phyloP scores from a whole-genome alignment of 257 asterid species.

The Primulina tabacum region DNA sequence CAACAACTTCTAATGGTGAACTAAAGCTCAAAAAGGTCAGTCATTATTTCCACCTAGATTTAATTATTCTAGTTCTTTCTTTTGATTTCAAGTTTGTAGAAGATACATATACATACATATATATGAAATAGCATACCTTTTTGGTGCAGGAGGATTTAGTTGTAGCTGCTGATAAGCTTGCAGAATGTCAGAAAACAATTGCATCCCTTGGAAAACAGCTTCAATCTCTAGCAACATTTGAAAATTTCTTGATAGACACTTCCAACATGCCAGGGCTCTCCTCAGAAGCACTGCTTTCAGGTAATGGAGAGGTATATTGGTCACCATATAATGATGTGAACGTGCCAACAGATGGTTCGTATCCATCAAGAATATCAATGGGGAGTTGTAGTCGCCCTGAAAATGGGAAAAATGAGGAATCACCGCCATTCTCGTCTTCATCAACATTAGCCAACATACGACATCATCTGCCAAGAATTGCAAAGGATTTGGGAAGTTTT shows the following conservation, averaged over 20 bases:
- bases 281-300: constrained; percentile 30
- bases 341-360: constrained; percentile 29
- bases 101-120: no score
- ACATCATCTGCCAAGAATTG: constrained; percentile 34
- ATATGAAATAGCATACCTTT: background rate
- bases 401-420: constrained; percentile 34
- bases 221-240: constrained; percentile 69
- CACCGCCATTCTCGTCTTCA: constrained; percentile 33
- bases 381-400: constrained; percentile 26
- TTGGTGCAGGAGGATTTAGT: constrained; percentile 60
- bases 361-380: constrained; percentile 25
- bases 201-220: constrained; percentile 84
- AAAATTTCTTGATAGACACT: constrained; percentile 77
- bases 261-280: constrained; percentile 59
- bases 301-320: constrained; percentile 32
- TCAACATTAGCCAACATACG: background rate
- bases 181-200: constrained; percentile 82
- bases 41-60: background rate
- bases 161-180: constrained; percentile 75
- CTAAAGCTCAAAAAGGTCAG: constrained; percentile 62
- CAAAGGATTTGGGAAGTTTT: constrained; percentile 56
- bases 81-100: background rate
- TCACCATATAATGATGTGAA: constrained; percentile 30
- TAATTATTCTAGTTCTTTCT: background rate
- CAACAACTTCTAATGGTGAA: constrained; percentile 36